Conservation (phyloP, 306 rosid species). For the Aeschynomene evenia region DNA sequence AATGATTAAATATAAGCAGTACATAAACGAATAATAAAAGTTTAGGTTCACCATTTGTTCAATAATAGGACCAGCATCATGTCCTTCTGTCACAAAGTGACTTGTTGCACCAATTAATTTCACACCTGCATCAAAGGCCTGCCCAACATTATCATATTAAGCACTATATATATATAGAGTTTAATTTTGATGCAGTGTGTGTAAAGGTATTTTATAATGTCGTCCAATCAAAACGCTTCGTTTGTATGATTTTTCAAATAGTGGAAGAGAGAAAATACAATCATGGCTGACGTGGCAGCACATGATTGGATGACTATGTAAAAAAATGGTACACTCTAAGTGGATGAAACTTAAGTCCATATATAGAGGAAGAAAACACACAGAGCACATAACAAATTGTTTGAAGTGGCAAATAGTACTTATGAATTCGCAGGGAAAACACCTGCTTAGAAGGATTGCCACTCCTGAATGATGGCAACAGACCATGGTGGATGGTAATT, state of each 20-base stretch:
- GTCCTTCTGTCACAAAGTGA: slow-evolving; percentile 96
- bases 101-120: slow-evolving; percentile 93
- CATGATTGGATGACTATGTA: no score
- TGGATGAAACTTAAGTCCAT: no score
- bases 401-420: neutral
- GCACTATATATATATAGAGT: slow-evolving; percentile 29
- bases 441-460: slow-evolving; percentile 89
- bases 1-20: neutral
- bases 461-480: slow-evolving; percentile 94
- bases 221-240: no score
- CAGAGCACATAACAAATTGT: slow-evolving; percentile 20
- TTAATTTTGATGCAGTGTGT: no score
- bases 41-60: slow-evolving; percentile 80
- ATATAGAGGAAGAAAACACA: slow-evolving; percentile 35
- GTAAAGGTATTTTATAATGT: no score
- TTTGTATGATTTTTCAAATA: no score
- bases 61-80: slow-evolving; percentile 85
- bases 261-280: no score
- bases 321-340: no score
- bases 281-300: no score
- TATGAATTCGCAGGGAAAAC: slow-evolving; percentile 4
- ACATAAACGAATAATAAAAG: neutral
- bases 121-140: slow-evolving; percentile 98
- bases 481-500: slow-evolving; percentile 96
- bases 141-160: slow-evolving; percentile 53